Conservation (phyloP, 208 protist genomes). For the Crithidia expoeki region DNA sequence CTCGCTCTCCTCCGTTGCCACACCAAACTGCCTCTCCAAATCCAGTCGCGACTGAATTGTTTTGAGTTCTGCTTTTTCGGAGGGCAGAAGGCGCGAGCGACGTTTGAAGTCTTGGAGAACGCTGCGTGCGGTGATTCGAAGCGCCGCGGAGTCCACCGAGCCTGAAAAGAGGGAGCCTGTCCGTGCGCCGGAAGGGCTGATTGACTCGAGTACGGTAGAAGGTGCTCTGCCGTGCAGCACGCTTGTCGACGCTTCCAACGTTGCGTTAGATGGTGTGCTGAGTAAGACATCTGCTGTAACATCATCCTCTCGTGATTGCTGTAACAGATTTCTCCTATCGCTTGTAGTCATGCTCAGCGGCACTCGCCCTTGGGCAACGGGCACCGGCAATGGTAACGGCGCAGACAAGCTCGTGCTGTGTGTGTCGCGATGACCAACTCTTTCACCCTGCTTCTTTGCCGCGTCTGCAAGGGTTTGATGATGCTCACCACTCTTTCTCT, state of each 20-base stretch:
- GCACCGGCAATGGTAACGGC: neutral
- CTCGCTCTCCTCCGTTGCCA: slow-evolving; percentile 2
- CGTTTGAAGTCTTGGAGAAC: slow-evolving; percentile 21
- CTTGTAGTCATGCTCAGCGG: slow-evolving; percentile 3
- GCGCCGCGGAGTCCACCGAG: neutral
- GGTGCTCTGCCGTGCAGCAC: neutral
- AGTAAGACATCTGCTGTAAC: neutral
- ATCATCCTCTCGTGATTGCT: neutral
- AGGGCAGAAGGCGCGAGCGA: slow-evolving; percentile 1
- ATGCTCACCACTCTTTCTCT: neutral
- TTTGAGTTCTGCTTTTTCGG: slow-evolving; percentile 37
- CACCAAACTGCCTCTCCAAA: neutral
- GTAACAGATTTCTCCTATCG: neutral
- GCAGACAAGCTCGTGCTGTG: neutral
- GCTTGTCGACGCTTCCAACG: neutral
- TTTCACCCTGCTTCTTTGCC: neutral
- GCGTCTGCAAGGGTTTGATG: neutral
- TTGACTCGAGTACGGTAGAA: neutral
- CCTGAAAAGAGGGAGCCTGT: neutral
- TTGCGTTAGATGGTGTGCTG: too few species aligned
- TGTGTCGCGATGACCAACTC: neutral
- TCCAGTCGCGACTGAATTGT: slow-evolving; percentile 25
- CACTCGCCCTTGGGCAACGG: slow-evolving; percentile 6
- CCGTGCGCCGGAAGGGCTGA: too few species aligned
- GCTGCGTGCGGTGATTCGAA: slow-evolving; percentile 10